Evolutionary conservation across 345 rosid genomes (phyloP), one percentile per base, ranked within the genome.

Genomic region (Pistacia integerrima): DNA sequence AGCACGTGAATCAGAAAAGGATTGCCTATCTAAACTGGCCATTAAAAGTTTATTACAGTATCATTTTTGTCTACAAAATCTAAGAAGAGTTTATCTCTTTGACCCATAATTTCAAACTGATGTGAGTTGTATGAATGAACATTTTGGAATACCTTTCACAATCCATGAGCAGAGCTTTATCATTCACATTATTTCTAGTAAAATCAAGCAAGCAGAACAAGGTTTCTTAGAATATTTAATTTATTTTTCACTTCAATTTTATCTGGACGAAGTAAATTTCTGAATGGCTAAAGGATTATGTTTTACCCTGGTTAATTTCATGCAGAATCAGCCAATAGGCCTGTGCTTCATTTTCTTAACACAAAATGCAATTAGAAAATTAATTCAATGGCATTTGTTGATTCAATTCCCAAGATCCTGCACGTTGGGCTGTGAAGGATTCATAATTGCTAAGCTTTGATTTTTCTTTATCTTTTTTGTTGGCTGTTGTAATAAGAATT

Each of bases 161-260:
- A 69, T 69, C 70, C 63, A 3, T 28, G 36, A 58, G 44, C 73
- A 61, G 20, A 52, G 55, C 46, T 44, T 41, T 61, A 51, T 62
- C 61, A 17, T 30, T 20, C 20, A 3, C 30, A n/a, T 60, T 22
- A 35, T 70, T 77, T 77, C 72, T 69, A 69, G 78, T 73, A 69
- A 68, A 56, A 63, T 77, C 84, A 63, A 62, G 78, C 60, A 54
- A 20, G 11, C 38, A 5, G 46, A 30, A 59, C 41, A 28, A 18
- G 55, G 20, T 44, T 13, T 58, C 14, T 36, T 57, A 35, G 11
- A 36, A 56, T 22, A 22, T 46, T 44, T 1, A 17, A 58, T n/a
- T 18, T 41, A 38, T 38, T 38, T 38, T 3, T 5, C 61, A 57
- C 7, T 5, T 6, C 4, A n/a, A 58, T n/a, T 6, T n/a, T 18